Base-by-base conservation (phyloP, 1,139 yeast genomes). In the Debaryomyces nepalensis region DNA sequence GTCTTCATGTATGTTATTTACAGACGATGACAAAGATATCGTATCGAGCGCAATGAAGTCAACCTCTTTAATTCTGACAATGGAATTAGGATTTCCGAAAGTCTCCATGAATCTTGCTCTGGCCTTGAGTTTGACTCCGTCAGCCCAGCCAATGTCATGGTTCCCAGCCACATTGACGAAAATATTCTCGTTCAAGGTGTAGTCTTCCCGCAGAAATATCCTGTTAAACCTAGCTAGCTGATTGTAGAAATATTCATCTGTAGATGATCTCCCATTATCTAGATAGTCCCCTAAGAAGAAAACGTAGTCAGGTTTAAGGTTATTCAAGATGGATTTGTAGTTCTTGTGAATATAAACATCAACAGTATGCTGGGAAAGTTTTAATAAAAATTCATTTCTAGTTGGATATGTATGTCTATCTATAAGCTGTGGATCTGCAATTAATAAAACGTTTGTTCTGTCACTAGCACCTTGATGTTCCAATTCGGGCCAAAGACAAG, bases 131-230 rank as follows among this genome's bases (percentile, higher is more conserved):
- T 68, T 66, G 18, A 79, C 80, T 6, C 73, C 73, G 51, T 77
- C 66, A 5, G 75, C 81, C 58, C 72, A 75, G 1, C 84, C 84
- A 29, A 79, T 70, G 57, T 79, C 84, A 52, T 79, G 84, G 51
- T 79, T 79, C 2, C 84, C 84, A 0, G 82, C 78, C 1, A 75
- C 59, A 42, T 72, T 69, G 7, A 59, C 50, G 42, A 67, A 64
- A 54, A 58, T 58, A 42, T 60, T 65, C 26, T 48, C 43, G 15
- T 59, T 65, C 7, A 63, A 52, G 8, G 46, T 46, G 41, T 67
- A 61, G 11, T 54, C 54, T 26, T 39, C 48, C 27, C 42, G 42
- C 2, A 43, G 46, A 52, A 78, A 79, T 3, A 79, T 66, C 5
- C 49, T 50, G 14, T 63, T 53, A 54, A 79, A 79, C 31, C 83